Percentiles rank a stretch among this genome's conserved stretches.
phyloP scores from a whole-genome alignment of 2,329 filamentous ascomycete species.

The Colletotrichum horii region DNA sequence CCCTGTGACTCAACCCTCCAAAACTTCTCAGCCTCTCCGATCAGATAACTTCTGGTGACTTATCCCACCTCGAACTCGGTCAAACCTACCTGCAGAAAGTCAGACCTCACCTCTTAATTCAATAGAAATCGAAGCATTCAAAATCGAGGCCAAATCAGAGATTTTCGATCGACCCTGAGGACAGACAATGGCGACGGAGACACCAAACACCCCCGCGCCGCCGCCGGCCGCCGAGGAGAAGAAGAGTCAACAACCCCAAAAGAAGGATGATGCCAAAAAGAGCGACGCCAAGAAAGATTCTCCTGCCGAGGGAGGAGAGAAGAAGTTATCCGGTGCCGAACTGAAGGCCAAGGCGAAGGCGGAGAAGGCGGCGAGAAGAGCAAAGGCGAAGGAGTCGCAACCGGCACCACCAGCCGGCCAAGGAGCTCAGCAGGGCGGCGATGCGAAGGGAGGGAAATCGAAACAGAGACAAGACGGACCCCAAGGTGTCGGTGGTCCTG shows the following conservation, averaged over 20 bases:
- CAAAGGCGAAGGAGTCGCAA: constrained; percentile 68
- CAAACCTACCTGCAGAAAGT: neutral
- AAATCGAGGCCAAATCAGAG: neutral
- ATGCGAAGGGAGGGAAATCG: constrained; percentile 51
- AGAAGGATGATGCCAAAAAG: constrained; percentile 10
- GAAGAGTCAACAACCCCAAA: constrained; percentile 8
- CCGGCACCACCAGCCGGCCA: constrained; percentile 41
- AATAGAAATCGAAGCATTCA: neutral
- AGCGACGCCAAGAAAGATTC: neutral
- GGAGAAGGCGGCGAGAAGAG: constrained; percentile 87
- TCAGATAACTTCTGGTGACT: neutral
- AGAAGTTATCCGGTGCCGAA: constrained; percentile 76
- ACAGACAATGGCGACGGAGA: constrained; percentile 16
- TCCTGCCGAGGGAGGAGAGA: constrained; percentile 34
- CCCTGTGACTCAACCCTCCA: constrained; percentile 23
- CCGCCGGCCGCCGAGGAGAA: constrained; percentile 2
- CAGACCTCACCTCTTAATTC: neutral
- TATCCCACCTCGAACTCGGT: neutral
- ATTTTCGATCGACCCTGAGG: neutral
- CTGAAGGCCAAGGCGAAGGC: constrained; percentile 89
- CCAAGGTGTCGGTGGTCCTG: constrained; percentile 30
- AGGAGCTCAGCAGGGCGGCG: constrained; percentile 40
- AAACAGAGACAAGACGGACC: constrained; percentile 53
- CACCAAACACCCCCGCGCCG: constrained; percentile 2
- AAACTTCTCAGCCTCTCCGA: constrained; percentile 16